Evolutionary conservation across 768 basidiomycete genomes (phyloP).

Genomic region (Mrakia gelida): DNA sequence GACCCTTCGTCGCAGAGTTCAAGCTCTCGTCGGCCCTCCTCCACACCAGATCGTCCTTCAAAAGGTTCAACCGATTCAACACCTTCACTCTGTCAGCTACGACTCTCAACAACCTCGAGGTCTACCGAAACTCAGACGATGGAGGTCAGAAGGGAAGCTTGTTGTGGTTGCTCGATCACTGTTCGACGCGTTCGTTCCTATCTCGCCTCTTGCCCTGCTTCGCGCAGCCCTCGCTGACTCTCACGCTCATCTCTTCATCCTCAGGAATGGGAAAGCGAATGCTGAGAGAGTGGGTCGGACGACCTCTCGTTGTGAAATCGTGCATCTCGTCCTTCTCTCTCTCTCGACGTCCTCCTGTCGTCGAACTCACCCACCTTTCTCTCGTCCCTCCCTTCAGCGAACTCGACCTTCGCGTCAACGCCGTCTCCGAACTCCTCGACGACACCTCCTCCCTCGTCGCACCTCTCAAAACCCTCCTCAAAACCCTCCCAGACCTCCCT

Average conservation of each 20-base stretch:
- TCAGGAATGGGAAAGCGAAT: conserved; percentile 74
- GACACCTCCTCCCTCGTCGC: conserved; percentile 59
- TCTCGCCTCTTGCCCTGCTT: too few species aligned
- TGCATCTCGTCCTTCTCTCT: conserved; percentile 40
- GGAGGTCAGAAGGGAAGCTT: conserved; percentile 67
- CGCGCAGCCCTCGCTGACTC: too few species aligned
- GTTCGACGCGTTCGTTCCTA: conserved; percentile 53
- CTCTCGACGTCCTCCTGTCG: background rate
- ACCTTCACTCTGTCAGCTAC: conserved; percentile 65
- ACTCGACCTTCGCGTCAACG: conserved; percentile 71
- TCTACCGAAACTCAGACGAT: conserved; percentile 88
- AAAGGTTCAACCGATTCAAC: conserved; percentile 40
- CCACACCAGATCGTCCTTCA: conserved; percentile 67
- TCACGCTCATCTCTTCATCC: too few species aligned
- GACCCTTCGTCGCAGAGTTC: conserved; percentile 51
- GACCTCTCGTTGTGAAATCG: conserved; percentile 71
- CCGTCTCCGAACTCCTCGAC: conserved; percentile 72
- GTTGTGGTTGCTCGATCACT: conserved; percentile 78
- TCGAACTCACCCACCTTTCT: background rate
- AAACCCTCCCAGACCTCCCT: conserved; percentile 76
- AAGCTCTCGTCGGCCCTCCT: conserved; percentile 71
- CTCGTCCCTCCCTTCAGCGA: conserved; percentile 49
- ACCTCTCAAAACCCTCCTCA: conserved; percentile 64
- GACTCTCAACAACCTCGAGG: conserved; percentile 66
- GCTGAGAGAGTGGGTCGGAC: conserved; percentile 78